These are phyloP conservation scores for Lipomyces yamanashiensis DNA, from an alignment of 805 yeast species.

Conservation along the genomic window DNA sequence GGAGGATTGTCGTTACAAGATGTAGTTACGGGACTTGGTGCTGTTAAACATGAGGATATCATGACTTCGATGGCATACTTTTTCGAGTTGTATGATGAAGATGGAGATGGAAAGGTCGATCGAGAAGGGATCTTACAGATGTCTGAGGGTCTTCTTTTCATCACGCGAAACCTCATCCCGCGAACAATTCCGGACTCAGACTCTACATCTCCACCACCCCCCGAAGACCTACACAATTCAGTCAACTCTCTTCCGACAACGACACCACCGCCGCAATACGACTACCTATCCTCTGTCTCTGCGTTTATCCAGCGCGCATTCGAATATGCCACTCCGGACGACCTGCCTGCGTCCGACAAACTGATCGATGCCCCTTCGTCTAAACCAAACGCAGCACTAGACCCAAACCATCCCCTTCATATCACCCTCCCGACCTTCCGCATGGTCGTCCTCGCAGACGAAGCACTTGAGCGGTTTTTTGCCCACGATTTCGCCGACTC, in stretches of 20 bases:
- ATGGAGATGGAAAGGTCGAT: slow-evolving; percentile 63
- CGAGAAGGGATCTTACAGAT: slow-evolving; percentile 80
- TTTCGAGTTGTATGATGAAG: slow-evolving; percentile 72
- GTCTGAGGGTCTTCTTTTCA: slow-evolving; percentile 82
- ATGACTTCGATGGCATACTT: slow-evolving; percentile 79
- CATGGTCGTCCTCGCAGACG: slow-evolving; percentile 94
- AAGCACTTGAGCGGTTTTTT: slow-evolving; percentile 86
- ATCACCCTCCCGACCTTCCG: slow-evolving; percentile 86
- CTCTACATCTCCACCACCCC: neutral
- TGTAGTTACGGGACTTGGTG: slow-evolving; percentile 73
- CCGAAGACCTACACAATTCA: neutral
- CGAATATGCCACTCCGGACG: slow-evolving; percentile 67
- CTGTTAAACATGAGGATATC: slow-evolving; percentile 69
- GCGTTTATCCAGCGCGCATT: slow-evolving; percentile 84
- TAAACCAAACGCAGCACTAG: slow-evolving; percentile 77
- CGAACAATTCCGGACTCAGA: neutral
- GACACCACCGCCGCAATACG: slow-evolving; percentile 5
- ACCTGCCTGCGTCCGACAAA: slow-evolving; percentile 25
- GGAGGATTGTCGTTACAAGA: slow-evolving; percentile 67
- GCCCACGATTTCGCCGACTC: slow-evolving; percentile 48
- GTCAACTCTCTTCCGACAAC: slow-evolving; percentile 11
- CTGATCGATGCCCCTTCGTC: slow-evolving; percentile 30
- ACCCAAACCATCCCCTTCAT: slow-evolving; percentile 75
- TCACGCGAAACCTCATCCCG: slow-evolving; percentile 67
- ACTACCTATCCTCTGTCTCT: slow-evolving; percentile 86